A percentile compares a stretch with the other conserved stretches of the same genome.
Conservation (phyloP, 1,284 basidiomycete genomes). For the Lignosus rhinocerotis region DNA sequence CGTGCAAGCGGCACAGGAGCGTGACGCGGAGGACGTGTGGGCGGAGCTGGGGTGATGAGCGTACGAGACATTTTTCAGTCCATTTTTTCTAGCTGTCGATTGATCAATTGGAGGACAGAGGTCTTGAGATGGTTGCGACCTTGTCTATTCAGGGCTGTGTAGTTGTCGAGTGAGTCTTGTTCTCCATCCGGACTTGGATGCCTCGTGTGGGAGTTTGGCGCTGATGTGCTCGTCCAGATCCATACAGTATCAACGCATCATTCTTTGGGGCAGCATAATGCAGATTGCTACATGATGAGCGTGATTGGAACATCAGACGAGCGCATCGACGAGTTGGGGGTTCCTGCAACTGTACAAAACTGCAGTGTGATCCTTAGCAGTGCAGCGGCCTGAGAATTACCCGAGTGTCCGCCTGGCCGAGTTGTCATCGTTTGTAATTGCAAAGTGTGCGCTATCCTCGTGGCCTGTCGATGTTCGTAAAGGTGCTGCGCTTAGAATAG, state of each 20-base stretch:
- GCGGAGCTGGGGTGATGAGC: constrained; percentile 59
- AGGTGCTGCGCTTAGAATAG: neutral
- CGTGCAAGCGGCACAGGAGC: constrained; percentile 50
- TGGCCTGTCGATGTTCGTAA: neutral
- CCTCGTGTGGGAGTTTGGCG: neutral
- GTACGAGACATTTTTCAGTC: neutral
- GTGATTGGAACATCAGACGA: neutral
- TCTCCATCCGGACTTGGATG: neutral
- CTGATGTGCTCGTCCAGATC: neutral
- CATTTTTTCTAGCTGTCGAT: neutral
- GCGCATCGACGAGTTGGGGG: neutral
- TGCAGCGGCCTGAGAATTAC: too few species aligned
- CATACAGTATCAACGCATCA: neutral
- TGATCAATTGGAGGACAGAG: neutral
- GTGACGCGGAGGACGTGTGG: constrained; percentile 72
- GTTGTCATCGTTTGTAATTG: neutral
- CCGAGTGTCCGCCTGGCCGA: too few species aligned
- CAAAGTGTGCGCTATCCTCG: neutral
- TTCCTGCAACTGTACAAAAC: neutral
- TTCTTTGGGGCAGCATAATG: neutral
- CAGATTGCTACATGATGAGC: neutral
- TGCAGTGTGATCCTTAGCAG: too few species aligned
- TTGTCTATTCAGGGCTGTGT: neutral
- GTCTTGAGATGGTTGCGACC: too few species aligned
- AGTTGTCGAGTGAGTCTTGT: neutral